phyloP scores from a whole-genome alignment of 306 rosid species.

The Corylus avellana region DNA sequence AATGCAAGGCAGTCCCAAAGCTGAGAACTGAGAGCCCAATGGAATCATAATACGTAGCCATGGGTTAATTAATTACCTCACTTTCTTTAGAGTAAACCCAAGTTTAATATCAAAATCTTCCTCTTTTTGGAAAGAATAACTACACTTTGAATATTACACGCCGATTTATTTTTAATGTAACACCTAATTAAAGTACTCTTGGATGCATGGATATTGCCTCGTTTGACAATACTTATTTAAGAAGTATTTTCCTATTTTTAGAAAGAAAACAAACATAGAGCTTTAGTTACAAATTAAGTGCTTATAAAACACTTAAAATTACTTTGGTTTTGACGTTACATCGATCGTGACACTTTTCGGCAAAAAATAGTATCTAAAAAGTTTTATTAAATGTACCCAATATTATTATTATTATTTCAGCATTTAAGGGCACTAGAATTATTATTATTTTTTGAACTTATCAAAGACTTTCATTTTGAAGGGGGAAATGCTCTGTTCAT shows the following conservation, averaged over 20 bases:
- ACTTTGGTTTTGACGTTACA: too few species aligned
- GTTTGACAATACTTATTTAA: too few species aligned
- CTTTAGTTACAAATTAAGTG: too few species aligned
- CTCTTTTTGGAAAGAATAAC: not conserved
- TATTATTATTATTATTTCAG: too few species aligned
- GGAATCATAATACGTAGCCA: not conserved
- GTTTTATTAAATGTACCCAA: too few species aligned
- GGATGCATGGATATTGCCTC: too few species aligned
- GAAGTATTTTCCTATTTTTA: too few species aligned
- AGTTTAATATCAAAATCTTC: not conserved
- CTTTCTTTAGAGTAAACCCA: not conserved
- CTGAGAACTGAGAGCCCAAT: not conserved
- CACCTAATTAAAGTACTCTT: not conserved
- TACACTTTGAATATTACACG: not conserved
- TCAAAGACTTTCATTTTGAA: not conserved
- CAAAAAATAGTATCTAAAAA: too few species aligned
- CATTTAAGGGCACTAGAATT: not conserved
- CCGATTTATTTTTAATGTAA: not conserved
- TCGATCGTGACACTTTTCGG: too few species aligned
- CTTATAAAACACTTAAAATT: too few species aligned
- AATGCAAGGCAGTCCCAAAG: not conserved
- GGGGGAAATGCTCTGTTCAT: not conserved
- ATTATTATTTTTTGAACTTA: not conserved
- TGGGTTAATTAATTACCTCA: not conserved
- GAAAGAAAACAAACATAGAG: too few species aligned